Conservation (phyloP, 73 alveolate species). For the Tetrahymena thermophila region DNA sequence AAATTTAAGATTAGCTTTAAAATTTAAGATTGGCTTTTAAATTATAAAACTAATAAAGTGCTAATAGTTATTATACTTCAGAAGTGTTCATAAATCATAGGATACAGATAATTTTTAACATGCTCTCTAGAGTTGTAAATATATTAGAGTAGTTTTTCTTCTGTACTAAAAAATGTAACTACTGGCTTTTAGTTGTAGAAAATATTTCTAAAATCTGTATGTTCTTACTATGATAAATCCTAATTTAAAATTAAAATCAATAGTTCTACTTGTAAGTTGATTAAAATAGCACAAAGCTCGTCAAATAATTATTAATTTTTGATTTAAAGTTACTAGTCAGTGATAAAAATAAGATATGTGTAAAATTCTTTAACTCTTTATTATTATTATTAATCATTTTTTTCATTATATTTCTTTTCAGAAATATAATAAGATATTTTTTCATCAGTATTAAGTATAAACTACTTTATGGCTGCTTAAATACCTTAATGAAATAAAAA, state of each 20-base stretch:
- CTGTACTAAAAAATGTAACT: neutral
- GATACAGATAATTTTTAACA: neutral
- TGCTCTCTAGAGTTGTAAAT: neutral
- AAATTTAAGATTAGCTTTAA: no score
- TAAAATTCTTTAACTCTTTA: neutral
- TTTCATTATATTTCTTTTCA: neutral
- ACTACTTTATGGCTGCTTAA: neutral
- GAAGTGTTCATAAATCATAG: neutral
- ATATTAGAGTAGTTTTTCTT: neutral
- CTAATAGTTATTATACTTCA: no score
- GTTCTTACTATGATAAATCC: neutral
- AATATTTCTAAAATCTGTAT: neutral
- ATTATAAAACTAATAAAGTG: no score
- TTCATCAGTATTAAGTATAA: neutral
- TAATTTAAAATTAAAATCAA: neutral
- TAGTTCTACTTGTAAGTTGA: neutral
- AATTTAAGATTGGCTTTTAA: no score
- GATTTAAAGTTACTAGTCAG: neutral
- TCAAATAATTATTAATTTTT: neutral
- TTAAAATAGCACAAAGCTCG: neutral
- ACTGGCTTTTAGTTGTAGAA: neutral
- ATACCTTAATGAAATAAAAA: neutral
- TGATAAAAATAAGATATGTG: neutral
- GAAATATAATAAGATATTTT: neutral
- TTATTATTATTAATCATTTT: neutral